A percentile compares a stretch with the other conserved stretches of the same genome.
Conservation (phyloP, 345 rosid species). For the Murraya koenigii region DNA sequence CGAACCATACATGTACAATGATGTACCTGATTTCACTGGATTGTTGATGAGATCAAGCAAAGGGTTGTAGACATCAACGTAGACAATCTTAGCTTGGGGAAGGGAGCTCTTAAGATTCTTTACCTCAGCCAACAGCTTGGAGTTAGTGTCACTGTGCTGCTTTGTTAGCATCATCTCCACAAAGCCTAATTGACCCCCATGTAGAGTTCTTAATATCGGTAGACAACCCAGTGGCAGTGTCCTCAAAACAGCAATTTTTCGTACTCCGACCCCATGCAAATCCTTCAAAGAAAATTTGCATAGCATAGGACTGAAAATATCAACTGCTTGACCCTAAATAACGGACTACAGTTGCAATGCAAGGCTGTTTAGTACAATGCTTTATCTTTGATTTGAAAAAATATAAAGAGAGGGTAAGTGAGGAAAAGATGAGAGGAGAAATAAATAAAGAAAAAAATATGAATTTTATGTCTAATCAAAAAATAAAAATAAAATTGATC, state of each 20-base stretch:
- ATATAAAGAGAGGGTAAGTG: too few relatives aligned
- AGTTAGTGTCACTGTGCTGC: slow-evolving; percentile 22
- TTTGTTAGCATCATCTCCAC: neutral
- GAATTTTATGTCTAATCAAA: too few relatives aligned
- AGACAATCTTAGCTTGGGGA: slow-evolving; percentile 5
- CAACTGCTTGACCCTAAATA: neutral
- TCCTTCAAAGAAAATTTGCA: slow-evolving; percentile 5
- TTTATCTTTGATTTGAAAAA: too few relatives aligned
- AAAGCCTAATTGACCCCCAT: neutral
- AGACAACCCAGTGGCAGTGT: slow-evolving; percentile 25
- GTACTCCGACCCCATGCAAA: slow-evolving; percentile 20
- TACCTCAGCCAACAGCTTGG: slow-evolving; percentile 17
- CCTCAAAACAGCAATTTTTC: slow-evolving; percentile 12
- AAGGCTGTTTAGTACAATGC: too few relatives aligned
- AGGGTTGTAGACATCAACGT: slow-evolving; percentile 24
- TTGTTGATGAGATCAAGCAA: slow-evolving; percentile 16
- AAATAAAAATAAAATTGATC: too few relatives aligned
- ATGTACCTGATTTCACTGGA: slow-evolving; percentile 1
- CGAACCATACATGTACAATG: too few relatives aligned
- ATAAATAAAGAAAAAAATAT: too few relatives aligned
- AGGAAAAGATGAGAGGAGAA: too few relatives aligned
- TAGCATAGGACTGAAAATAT: neutral
- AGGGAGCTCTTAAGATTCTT: slow-evolving; percentile 5
- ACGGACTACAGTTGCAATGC: too few relatives aligned
- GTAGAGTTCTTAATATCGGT: neutral